Percentiles rank a stretch among this genome's conserved stretches.
phyloP scores from a whole-genome alignment of 805 yeast genomes.

The Saccharomycopsis javanensis region DNA sequence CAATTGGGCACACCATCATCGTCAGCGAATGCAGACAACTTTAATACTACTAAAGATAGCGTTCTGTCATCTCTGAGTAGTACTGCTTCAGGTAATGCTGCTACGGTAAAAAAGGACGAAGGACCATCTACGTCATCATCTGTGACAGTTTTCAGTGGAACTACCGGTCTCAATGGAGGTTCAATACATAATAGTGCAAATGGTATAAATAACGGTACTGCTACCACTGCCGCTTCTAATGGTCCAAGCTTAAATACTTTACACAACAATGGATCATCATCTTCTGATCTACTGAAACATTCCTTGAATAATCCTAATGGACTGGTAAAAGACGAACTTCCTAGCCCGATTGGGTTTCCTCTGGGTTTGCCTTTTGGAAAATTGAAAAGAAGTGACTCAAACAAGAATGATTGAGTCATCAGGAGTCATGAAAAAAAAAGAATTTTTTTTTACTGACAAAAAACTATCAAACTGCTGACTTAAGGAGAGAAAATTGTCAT shows the following conservation, averaged over 20 bases:
- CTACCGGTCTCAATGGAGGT: not conserved
- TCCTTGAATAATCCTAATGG: constrained; percentile 18
- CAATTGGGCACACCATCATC: constrained; percentile 14
- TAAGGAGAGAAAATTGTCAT: too few relatives aligned
- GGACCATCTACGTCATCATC: not conserved
- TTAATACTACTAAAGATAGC: not conserved
- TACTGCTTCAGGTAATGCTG: not conserved
- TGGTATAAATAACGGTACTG: not conserved
- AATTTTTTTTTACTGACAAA: too few relatives aligned
- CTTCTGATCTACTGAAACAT: constrained; percentile 12
- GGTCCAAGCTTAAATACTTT: not conserved
- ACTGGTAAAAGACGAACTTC: constrained; percentile 16
- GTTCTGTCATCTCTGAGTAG: not conserved
- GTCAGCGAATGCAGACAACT: not conserved
- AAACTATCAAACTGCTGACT: too few relatives aligned
- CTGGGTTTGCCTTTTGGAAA: constrained; percentile 10
- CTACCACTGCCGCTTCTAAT: not conserved
- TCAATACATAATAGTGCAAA: not conserved
- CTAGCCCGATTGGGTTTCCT: constrained; percentile 16
- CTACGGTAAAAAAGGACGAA: not conserved
- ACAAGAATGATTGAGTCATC: not conserved
- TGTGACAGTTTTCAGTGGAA: not conserved
- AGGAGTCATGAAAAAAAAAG: not conserved
- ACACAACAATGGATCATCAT: not conserved
- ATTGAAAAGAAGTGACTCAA: constrained; percentile 5